Evolutionary conservation across 176 grass and related monocot species (phyloP).

Genomic region (Olyra latifolia): DNA sequence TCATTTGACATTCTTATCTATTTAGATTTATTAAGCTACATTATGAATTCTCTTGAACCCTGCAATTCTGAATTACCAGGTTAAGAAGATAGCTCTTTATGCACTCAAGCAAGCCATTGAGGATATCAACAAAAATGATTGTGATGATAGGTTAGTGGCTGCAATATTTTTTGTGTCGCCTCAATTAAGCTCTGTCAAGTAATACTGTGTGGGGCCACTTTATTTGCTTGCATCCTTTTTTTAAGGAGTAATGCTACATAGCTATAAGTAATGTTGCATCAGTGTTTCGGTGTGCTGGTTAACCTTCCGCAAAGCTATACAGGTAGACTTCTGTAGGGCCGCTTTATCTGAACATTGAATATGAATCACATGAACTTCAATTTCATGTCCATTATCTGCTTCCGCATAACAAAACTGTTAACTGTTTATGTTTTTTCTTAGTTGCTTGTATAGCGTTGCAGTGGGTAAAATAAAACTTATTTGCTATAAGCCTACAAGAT

Average conservation of each 20-base stretch:
- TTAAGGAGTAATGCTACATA: not conserved
- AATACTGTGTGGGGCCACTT: too few relatives aligned
- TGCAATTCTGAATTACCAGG: slow-evolving; percentile 31
- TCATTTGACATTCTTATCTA: not conserved
- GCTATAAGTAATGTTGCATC: not conserved
- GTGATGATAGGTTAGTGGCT: slow-evolving; percentile 16
- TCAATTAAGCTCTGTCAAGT: not conserved
- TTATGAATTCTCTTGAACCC: not conserved
- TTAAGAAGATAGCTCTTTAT: slow-evolving; percentile 70
- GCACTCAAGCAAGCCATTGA: slow-evolving; percentile 39
- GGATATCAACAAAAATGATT: not conserved
- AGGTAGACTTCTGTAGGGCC: not conserved
- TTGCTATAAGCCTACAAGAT: not conserved
- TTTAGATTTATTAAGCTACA: not conserved
- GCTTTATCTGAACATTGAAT: not conserved
- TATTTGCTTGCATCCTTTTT: not conserved
- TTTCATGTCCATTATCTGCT: not conserved
- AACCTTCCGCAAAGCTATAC: not conserved
- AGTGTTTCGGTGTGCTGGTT: not conserved
- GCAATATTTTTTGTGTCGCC: not conserved
- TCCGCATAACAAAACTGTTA: not conserved
- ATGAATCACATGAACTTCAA: not conserved
- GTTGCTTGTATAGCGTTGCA: not conserved
- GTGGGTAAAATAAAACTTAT: not conserved
- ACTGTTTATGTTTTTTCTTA: not conserved